phyloP scores from a whole-genome alignment of 805 yeast species.

The Lipomyces sp. region DNA sequence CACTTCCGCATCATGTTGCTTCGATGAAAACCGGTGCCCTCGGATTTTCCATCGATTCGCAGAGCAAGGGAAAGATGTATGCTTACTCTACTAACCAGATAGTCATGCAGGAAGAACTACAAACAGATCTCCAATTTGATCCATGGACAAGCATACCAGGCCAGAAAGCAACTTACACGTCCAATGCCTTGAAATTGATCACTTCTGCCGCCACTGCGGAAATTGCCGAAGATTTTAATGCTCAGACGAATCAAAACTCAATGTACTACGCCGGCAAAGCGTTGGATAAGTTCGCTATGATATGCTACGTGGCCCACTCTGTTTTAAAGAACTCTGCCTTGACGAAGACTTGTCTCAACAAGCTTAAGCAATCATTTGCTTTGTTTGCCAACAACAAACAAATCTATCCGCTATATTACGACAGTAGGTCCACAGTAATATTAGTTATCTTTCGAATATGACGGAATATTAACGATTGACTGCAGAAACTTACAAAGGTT shows the following conservation, averaged over 20 bases:
- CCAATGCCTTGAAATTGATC: slow-evolving; percentile 51
- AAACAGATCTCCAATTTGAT: slow-evolving; percentile 54
- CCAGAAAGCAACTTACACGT: slow-evolving; percentile 47
- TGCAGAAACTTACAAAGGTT: slow-evolving; percentile 50
- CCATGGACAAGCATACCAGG: slow-evolving; percentile 63
- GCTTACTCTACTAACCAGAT: slow-evolving; percentile 46
- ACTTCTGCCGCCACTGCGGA: slow-evolving; percentile 58
- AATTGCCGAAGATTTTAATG: slow-evolving; percentile 57
- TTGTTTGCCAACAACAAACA: slow-evolving; percentile 74
- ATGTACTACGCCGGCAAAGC: slow-evolving; percentile 91
- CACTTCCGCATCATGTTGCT: slow-evolving; percentile 68
- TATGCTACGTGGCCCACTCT: slow-evolving; percentile 71
- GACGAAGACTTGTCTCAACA: slow-evolving; percentile 57
- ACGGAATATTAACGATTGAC: neutral
- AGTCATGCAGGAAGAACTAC: slow-evolving; percentile 48
- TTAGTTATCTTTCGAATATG: too few relatives aligned
- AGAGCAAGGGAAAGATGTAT: slow-evolving; percentile 52
- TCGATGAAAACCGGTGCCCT: slow-evolving; percentile 48
- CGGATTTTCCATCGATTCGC: slow-evolving; percentile 50
- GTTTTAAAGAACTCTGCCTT: slow-evolving; percentile 62
- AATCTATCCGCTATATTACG: slow-evolving; percentile 74
- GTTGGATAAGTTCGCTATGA: slow-evolving; percentile 87
- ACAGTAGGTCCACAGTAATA: slow-evolving; percentile 62
- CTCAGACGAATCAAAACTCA: slow-evolving; percentile 71
- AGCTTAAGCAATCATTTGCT: slow-evolving; percentile 68